A percentile compares a stretch with the other conserved stretches of the same genome.
phyloP scores from a whole-genome alignment of 345 rosid species.

The Dovyalis caffra region DNA sequence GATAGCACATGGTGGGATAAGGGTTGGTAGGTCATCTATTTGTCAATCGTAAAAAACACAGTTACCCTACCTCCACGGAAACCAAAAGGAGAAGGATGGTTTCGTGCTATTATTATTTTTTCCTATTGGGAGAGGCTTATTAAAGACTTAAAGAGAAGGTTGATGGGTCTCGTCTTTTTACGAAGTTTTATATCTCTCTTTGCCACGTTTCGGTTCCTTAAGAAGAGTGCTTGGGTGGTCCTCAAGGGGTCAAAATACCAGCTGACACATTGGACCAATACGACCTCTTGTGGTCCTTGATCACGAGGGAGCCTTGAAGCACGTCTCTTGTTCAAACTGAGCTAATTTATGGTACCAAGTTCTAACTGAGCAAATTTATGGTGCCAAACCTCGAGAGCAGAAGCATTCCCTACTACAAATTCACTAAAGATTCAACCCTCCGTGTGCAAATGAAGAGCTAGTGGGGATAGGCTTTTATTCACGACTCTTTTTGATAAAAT shows the following conservation, averaged over 20 bases:
- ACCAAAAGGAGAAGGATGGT: not conserved
- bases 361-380: too few relatives aligned
- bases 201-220: not conserved
- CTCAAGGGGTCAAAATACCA: not conserved
- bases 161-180: not conserved
- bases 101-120: not conserved
- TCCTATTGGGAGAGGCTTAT: not conserved
- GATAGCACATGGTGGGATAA: conserved; percentile 27
- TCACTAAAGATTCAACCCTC: too few relatives aligned
- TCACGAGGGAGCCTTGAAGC: not conserved
- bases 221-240: not conserved
- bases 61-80: not conserved
- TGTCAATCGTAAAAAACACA: not conserved
- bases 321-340: not conserved
- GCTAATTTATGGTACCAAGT: too few relatives aligned
- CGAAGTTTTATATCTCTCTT: not conserved
- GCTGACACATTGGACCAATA: not conserved
- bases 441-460: too few relatives aligned
- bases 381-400: too few relatives aligned
- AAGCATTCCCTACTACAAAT: too few relatives aligned
- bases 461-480: too few relatives aligned
- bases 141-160: not conserved
- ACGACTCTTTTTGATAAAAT: too few relatives aligned
- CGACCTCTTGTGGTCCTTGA: not conserved
- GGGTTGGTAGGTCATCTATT: not conserved